Evolutionary conservation across 2,329 filamentous ascomycete species (phyloP).

Genomic region (Zelopaecilomyces penicillatus): DNA sequence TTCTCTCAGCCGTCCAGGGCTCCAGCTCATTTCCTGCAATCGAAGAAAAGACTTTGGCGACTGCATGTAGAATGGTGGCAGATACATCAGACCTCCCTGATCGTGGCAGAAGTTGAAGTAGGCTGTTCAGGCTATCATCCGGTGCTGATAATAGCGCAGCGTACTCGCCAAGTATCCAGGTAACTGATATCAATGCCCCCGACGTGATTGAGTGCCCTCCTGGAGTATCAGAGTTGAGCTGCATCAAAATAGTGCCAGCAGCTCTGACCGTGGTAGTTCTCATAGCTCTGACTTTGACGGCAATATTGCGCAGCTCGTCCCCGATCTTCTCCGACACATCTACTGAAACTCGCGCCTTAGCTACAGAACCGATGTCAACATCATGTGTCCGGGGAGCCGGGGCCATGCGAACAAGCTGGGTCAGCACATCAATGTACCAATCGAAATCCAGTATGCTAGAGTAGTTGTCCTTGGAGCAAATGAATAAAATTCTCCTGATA

Average conservation of each 20-base stretch:
- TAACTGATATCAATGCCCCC: slow-evolving; percentile 64
- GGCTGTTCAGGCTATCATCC: slow-evolving; percentile 61
- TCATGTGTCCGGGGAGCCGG: slow-evolving; percentile 38
- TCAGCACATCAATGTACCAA: slow-evolving; percentile 90
- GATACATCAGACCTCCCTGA: slow-evolving; percentile 56
- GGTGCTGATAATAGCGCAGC: slow-evolving; percentile 61
- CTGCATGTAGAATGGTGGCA: slow-evolving; percentile 73
- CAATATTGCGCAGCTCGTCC: slow-evolving; percentile 77
- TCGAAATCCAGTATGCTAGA: slow-evolving; percentile 82
- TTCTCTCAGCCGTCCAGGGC: slow-evolving; percentile 65
- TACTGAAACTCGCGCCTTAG: slow-evolving; percentile 16
- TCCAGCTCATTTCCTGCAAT: slow-evolving; percentile 57
- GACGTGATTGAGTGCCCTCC: slow-evolving; percentile 48
- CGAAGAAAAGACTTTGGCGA: slow-evolving; percentile 74
- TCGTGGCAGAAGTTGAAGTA: slow-evolving; percentile 59
- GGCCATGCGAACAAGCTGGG: slow-evolving; percentile 70
- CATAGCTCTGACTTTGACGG: slow-evolving; percentile 82
- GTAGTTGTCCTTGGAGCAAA: slow-evolving; percentile 88
- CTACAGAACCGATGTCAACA: slow-evolving; percentile 24
- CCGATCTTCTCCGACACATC: slow-evolving; percentile 67
- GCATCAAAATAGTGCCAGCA: slow-evolving; percentile 65
- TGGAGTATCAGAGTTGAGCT: slow-evolving; percentile 43
- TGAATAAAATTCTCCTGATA: slow-evolving; percentile 71
- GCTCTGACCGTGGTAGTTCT: slow-evolving; percentile 72
- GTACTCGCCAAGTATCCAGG: slow-evolving; percentile 88